Base-by-base conservation (phyloP, 1,284 basidiomycete species). In the Papiliotrema flavescens region DNA sequence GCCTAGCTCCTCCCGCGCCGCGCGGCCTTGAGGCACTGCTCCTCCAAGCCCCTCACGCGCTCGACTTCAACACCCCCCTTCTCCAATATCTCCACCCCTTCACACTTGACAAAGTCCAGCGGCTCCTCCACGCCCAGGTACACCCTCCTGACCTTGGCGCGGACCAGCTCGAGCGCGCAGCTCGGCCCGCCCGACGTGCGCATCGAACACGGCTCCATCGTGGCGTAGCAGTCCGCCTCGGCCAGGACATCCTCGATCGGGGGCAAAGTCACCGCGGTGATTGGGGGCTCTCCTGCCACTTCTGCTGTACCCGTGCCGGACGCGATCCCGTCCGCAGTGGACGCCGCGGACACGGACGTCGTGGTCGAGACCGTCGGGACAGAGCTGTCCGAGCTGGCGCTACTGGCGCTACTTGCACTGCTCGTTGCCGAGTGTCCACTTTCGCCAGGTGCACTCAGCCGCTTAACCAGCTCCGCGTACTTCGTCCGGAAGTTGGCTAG, bases 141-240 rank as follows among this genome's bases (percentile, higher is more conserved):
- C 59, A 96, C 94, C 13, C 85, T 80, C 49, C 78, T 81, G 47
- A 98, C 81, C 47, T 81, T 79, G 2, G 87, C 85, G 14, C 79
- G 79, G 40, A 97, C 84, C 51, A 98, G 83, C 14, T 89, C 89
- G 62, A 93, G 83, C 14, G 90, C 87, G 71, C 96, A 98, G 0
- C 92, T 86, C 0, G 85, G 76, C 35, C 96, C 81, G 1, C 94
- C 93, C 0, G 90, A 94, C 11, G 91, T 88, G 51, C 96, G 82
- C 28, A 89, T 77, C 2, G 91, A 95, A 73, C 96, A 99, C 13
- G 96, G 96, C 71, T 99, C 96, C 82, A 99, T 85, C 0, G 95
- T 98, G 0, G 94, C 96, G 70, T 95, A 98, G 49, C 55, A 92
- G 46, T 67, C 65, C 22, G 64, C 51, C 20, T 73, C 77, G 9